Conservation (phyloP, 805 yeast genomes). For the Clavispora vitiphila region DNA sequence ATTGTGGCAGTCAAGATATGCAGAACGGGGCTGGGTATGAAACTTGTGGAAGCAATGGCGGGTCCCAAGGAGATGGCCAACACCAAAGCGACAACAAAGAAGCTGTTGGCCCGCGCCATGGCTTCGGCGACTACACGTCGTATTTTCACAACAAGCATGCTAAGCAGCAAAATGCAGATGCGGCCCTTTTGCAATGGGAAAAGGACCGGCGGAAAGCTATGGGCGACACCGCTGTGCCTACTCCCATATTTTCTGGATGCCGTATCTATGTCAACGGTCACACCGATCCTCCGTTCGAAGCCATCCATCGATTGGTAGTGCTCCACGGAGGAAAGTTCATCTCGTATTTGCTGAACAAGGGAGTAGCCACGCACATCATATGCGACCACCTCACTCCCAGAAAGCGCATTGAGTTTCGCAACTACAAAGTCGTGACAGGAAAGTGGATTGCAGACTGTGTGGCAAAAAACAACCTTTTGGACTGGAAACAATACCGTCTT, state of each 20-base stretch:
- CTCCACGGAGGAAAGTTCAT: slow-evolving; percentile 76
- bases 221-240: slow-evolving; percentile 9
- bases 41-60: too few species aligned
- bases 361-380: slow-evolving; percentile 76
- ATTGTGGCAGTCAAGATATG: too few species aligned
- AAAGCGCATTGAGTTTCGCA: slow-evolving; percentile 59
- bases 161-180: slow-evolving; percentile 60
- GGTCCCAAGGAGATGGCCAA: too few species aligned
- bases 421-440: slow-evolving; percentile 74
- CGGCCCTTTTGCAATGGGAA: slow-evolving; percentile 47
- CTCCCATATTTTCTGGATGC: slow-evolving; percentile 55
- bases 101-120: slow-evolving; percentile 34
- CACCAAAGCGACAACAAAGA: slow-evolving; percentile 13
- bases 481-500: slow-evolving; percentile 66
- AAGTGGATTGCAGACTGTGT: slow-evolving; percentile 75
- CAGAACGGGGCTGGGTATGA: too few species aligned
- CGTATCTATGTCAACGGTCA: slow-evolving; percentile 82
- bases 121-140: slow-evolving; percentile 62
- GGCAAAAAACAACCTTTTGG: slow-evolving; percentile 39
- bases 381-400: slow-evolving; percentile 76
- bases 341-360: slow-evolving; percentile 64
- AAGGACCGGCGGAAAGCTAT: slow-evolving; percentile 23
- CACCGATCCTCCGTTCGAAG: slow-evolving; percentile 73
- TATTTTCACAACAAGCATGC: slow-evolving; percentile 58
- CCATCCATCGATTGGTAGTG: slow-evolving; percentile 65